These are phyloP conservation scores for Porcisia hertigi DNA, from an alignment of 208 protist species.

Conservation along the genomic window DNA sequence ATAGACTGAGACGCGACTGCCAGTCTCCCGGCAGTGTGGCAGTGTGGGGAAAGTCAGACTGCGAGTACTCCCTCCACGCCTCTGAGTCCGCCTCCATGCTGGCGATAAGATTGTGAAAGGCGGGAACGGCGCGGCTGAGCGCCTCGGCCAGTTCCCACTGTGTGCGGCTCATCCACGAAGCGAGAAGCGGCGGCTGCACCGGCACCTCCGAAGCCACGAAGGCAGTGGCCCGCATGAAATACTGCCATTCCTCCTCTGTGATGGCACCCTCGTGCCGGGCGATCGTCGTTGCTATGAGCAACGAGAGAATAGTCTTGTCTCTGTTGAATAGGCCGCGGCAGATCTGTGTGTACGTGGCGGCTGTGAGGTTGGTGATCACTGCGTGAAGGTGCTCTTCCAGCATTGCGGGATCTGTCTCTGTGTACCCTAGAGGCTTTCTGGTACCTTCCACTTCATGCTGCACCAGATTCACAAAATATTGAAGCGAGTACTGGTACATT, in stretches of 20 bases:
- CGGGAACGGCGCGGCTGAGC: slow-evolving; percentile 75
- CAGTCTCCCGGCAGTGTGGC: slow-evolving; percentile 59
- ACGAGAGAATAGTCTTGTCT: slow-evolving; percentile 96
- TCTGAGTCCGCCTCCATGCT: slow-evolving; percentile 45
- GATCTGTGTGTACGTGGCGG: slow-evolving; percentile 94
- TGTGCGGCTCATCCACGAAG: slow-evolving; percentile 64
- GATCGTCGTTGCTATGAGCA: slow-evolving; percentile 93
- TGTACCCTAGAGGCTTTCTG: slow-evolving; percentile 50
- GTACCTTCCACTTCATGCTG: slow-evolving; percentile 82
- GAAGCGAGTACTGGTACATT: slow-evolving; percentile 99
- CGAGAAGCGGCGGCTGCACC: slow-evolving; percentile 41
- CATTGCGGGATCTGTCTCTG: slow-evolving; percentile 52
- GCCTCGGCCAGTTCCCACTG: slow-evolving; percentile 90
- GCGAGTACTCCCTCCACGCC: slow-evolving; percentile 71
- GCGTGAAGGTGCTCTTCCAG: slow-evolving; percentile 75
- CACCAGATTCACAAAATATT: slow-evolving; percentile 97
- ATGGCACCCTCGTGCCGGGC: slow-evolving; percentile 60
- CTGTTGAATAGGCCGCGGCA: slow-evolving; percentile 98
- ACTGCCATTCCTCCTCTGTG: slow-evolving; percentile 91
- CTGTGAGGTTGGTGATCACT: slow-evolving; percentile 89
- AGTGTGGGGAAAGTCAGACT: slow-evolving; percentile 63
- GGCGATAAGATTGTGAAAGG: slow-evolving; percentile 60
- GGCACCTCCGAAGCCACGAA: slow-evolving; percentile 82
- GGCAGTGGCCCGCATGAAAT: slow-evolving; percentile 89
- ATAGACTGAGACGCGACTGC: slow-evolving; percentile 64